Conservation (phyloP, 345 rosid species). For the Gossypium stocksii region DNA sequence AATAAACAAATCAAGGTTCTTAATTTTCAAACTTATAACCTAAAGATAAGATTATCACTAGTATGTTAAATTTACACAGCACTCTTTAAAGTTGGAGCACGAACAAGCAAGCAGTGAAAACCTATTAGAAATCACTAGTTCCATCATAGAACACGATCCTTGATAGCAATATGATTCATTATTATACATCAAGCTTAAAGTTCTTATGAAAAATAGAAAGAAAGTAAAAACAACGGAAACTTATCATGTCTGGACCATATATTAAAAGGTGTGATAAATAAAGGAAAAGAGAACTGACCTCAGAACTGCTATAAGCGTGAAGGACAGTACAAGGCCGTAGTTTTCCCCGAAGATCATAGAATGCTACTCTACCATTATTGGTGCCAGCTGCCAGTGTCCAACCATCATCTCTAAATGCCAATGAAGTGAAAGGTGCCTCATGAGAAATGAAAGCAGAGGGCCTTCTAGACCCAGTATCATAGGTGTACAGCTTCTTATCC, state of each 20-base stretch:
- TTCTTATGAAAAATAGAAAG: not conserved
- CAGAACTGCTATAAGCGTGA: constrained; percentile 79
- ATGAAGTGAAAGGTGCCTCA: constrained; percentile 96
- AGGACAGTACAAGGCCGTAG: constrained; percentile 84
- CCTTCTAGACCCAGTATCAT: constrained; percentile 81
- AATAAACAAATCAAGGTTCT: constrained; percentile 13
- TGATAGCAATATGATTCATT: constrained; percentile 10
- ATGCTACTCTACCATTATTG: constrained; percentile 81
- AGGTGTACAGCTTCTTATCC: constrained; percentile 90
- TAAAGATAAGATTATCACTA: not conserved
- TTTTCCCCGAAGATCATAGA: constrained; percentile 90
- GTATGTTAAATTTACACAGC: not conserved
- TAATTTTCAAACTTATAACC: constrained; percentile 6
- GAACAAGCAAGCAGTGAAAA: not conserved
- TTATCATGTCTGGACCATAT: not conserved
- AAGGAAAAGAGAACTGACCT: constrained; percentile 45
- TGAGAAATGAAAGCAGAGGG: constrained; percentile 62
- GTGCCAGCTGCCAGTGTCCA: constrained; percentile 91
- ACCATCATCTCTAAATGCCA: constrained; percentile 94
- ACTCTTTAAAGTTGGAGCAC: not conserved
- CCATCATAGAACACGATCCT: not conserved
- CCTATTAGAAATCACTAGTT: not conserved
- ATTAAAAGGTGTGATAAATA: not conserved
- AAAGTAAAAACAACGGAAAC: not conserved
- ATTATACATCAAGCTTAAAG: not conserved